Evolutionary conservation across 805 yeast genomes (phyloP), one percentile per base, ranked within the genome.

Genomic region (Blastobotrys muscicola): DNA sequence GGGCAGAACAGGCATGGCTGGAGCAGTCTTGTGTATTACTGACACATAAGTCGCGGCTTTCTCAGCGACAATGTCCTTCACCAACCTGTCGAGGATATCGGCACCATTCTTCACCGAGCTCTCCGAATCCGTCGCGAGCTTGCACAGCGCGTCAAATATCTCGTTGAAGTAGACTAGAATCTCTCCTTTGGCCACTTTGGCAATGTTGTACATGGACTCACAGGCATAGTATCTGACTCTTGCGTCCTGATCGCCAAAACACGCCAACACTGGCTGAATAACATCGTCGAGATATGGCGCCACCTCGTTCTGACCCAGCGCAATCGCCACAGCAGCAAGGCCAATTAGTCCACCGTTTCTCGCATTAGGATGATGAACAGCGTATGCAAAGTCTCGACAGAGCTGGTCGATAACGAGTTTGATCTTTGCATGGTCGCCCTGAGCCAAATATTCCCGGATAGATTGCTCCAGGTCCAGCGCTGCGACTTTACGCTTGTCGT

Each of bases 171-270:
- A 89, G 9, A 83, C 68, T 48, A 92, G 67, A 15, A 92, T 85
- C 62, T 92, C 97, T 26, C 97, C 97, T 52, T 94, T 79, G 3
- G 97, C 95, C 14, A 92, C 94, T 58, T 92, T 92, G 38, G 97
- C 95, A 38, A 92, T 89, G 63, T 92, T 92, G 64, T 92, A 92
- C 48, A 92, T 70, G 39, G 94, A 82, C 58, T 92, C 98, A 66
- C 97, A 92, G 0, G 98, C 97, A 61, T 87, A 92, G 57, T 92
- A 92, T 43, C 98, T 72, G 7, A 92, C 98, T 52, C 94, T 76
- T n/a, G 95, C 90, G 60, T 92, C 96, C 47, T 92, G 95, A 57
- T 92, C 98, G 40, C 94, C 90, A 61, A 92, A 92, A 46, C 97
- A 90, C 0, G 96, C 90, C 53, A 92, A 69, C 10, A 92, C 95